Conservation (phyloP, 768 basidiomycete genomes). For the Chalciporus pseudorubinellus region DNA sequence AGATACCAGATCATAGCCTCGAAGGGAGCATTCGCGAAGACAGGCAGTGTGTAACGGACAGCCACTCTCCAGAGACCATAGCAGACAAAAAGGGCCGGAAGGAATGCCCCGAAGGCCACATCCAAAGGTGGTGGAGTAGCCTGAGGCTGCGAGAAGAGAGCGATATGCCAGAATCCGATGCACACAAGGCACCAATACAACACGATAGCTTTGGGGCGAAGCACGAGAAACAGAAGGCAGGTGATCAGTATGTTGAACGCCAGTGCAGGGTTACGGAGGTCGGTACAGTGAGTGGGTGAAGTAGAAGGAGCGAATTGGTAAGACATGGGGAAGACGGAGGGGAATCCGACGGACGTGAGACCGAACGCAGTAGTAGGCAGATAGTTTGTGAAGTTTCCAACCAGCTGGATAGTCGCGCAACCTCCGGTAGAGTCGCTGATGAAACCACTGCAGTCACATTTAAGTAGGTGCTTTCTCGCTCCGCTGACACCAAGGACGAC, state of each 20-base stretch:
- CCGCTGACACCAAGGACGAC: constrained; percentile 25
- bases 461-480: constrained; percentile 8
- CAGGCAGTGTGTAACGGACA: constrained; percentile 70
- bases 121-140: constrained; percentile 66
- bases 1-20: constrained; percentile 76
- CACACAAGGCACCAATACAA: constrained; percentile 76
- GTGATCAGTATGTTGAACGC: constrained; percentile 71
- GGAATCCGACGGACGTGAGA: constrained; percentile 70
- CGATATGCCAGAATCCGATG: constrained; percentile 84
- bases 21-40: constrained; percentile 63
- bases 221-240: constrained; percentile 63
- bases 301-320: constrained; percentile 53
- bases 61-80: constrained; percentile 80
- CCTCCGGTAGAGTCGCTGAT: constrained; percentile 66
- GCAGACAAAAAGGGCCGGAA: constrained; percentile 73
- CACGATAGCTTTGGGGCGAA: constrained; percentile 68
- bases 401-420: constrained; percentile 66
- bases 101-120: constrained; percentile 71
- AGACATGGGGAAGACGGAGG: constrained; percentile 69
- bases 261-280: constrained; percentile 67
- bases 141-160: constrained; percentile 73
- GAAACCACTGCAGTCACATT: constrained; percentile 48
- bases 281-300: constrained; percentile 60
- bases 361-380: constrained; percentile 57
- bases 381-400: constrained; percentile 74